Evolutionary conservation across 2,329 filamentous ascomycete species (phyloP).

Genomic region (Fusarium sp.): DNA sequence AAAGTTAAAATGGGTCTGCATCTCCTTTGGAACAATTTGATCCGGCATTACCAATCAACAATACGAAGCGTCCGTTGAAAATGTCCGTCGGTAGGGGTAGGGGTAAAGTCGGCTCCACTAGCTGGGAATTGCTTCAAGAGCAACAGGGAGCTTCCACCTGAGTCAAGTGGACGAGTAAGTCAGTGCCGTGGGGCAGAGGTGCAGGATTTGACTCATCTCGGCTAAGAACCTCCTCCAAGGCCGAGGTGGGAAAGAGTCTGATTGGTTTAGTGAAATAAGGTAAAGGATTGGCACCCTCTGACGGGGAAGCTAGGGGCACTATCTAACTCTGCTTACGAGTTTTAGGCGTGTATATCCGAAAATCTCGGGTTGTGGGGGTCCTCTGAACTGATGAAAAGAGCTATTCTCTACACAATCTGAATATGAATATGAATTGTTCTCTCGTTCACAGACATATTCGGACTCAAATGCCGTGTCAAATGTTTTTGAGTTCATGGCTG

Average conservation of each 20-base stretch:
- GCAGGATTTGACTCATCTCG: conserved; percentile 22
- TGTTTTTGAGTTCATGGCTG: not conserved
- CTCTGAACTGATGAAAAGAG: not conserved
- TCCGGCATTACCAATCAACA: conserved; percentile 27
- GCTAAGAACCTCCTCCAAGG: not conserved
- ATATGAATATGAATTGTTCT: not conserved
- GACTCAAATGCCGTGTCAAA: not conserved
- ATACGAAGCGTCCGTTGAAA: not conserved
- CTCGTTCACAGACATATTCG: not conserved
- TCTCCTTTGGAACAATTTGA: not conserved
- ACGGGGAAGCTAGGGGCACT: not conserved
- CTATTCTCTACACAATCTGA: not conserved
- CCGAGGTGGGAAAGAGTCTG: not conserved
- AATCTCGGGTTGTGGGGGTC: not conserved
- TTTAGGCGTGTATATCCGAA: conserved; percentile 5
- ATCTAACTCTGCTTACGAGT: not conserved
- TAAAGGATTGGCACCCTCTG: conserved; percentile 3
- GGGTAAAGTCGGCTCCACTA: conserved; percentile 3
- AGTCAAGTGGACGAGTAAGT: conserved; percentile 5
- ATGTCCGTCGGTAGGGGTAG: not conserved
- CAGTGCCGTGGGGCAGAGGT: not conserved
- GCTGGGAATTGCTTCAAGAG: conserved; percentile 14
- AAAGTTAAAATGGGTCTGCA: conserved; percentile 20
- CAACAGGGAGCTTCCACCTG: not conserved
- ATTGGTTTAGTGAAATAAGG: conserved; percentile 15